A percentile compares a stretch with the other conserved stretches of the same genome.
These are phyloP conservation scores for Lachancea mirantina DNA, from an alignment of 805 yeast species.

Conservation along the genomic window DNA sequence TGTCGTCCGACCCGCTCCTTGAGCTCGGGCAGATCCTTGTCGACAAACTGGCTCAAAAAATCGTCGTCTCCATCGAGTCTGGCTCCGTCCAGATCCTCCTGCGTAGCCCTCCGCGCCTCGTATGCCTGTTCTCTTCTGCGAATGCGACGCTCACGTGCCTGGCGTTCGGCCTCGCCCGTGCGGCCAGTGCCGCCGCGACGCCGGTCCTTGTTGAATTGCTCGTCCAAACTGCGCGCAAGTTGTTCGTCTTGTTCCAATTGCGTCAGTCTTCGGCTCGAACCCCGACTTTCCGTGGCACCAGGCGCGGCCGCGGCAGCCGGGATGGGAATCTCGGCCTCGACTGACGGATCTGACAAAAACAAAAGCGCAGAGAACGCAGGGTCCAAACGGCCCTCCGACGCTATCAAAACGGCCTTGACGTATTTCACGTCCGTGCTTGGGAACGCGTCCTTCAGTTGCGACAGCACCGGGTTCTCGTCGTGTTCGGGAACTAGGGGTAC, in stretches of 20 bases:
- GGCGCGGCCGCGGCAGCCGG: slow-evolving; percentile 32
- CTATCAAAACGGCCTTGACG: slow-evolving; percentile 74
- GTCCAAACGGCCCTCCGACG: slow-evolving; percentile 73
- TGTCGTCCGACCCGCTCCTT: slow-evolving; percentile 65
- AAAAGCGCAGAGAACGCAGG: slow-evolving; percentile 85
- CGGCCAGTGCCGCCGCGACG: slow-evolving; percentile 8
- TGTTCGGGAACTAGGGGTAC: not conserved
- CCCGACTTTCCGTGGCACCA: slow-evolving; percentile 25
- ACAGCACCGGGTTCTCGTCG: slow-evolving; percentile 24
- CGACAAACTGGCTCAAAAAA: slow-evolving; percentile 51
- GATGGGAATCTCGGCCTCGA: slow-evolving; percentile 42
- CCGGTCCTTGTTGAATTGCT: slow-evolving; percentile 39
- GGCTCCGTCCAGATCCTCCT: slow-evolving; percentile 24
- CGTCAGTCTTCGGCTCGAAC: slow-evolving; percentile 28
- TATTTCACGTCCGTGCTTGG: slow-evolving; percentile 68
- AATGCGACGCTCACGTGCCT: slow-evolving; percentile 25
- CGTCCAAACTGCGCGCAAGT: slow-evolving; percentile 73
- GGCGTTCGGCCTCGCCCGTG: slow-evolving; percentile 12
- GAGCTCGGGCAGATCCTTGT: slow-evolving; percentile 49
- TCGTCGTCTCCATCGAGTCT: slow-evolving; percentile 42
- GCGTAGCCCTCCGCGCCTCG: slow-evolving; percentile 9
- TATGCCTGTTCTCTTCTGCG: slow-evolving; percentile 21
- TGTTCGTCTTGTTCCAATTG: slow-evolving; percentile 69
- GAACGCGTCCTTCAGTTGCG: slow-evolving; percentile 75
- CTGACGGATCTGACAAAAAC: slow-evolving; percentile 66